These are phyloP conservation scores for Crithidia thermophila DNA, from an alignment of 208 protist species.

Conservation along the genomic window DNA sequence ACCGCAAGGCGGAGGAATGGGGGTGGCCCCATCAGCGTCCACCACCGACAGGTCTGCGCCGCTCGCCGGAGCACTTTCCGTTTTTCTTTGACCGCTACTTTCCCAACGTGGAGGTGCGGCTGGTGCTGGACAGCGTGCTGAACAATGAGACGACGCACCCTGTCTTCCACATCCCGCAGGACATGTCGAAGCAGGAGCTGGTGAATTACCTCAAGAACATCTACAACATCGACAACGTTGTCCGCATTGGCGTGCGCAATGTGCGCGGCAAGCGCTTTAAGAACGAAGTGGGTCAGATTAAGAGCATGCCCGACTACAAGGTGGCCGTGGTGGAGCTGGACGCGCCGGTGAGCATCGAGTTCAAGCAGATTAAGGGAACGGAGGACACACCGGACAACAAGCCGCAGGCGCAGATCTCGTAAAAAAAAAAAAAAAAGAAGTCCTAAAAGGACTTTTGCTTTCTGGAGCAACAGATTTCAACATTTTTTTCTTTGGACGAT, in stretches of 20 bases:
- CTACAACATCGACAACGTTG: slow-evolving; percentile 84
- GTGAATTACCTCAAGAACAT: slow-evolving; percentile 89
- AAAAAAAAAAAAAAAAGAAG: slow-evolving; percentile 19
- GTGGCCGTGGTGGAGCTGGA: slow-evolving; percentile 83
- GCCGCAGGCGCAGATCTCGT: slow-evolving; percentile 62
- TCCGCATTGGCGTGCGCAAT: slow-evolving; percentile 74
- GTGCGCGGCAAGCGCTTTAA: slow-evolving; percentile 76
- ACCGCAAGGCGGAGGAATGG: slow-evolving; percentile 79
- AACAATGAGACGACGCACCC: slow-evolving; percentile 86
- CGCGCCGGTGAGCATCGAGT: slow-evolving; percentile 76
- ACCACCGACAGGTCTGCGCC: slow-evolving; percentile 79
- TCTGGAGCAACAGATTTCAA: not conserved
- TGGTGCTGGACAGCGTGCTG: slow-evolving; percentile 87
- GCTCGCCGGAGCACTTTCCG: slow-evolving; percentile 79
- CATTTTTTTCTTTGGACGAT: not conserved
- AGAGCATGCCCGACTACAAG: slow-evolving; percentile 80
- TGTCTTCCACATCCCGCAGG: slow-evolving; percentile 80
- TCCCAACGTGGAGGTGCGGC: slow-evolving; percentile 72
- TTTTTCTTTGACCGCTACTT: slow-evolving; percentile 87
- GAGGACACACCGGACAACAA: slow-evolving; percentile 87
- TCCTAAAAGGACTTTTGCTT: not conserved
- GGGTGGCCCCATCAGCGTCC: slow-evolving; percentile 76
- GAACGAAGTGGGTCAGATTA: slow-evolving; percentile 88
- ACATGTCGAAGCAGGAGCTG: slow-evolving; percentile 87
- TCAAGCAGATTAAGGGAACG: slow-evolving; percentile 91